Percentiles rank a stretch among this genome's conserved stretches.
These are phyloP conservation scores for Byssoonygena ceratinophila DNA, from an alignment of 2,329 filamentous ascomycete species.

Conservation along the genomic window DNA sequence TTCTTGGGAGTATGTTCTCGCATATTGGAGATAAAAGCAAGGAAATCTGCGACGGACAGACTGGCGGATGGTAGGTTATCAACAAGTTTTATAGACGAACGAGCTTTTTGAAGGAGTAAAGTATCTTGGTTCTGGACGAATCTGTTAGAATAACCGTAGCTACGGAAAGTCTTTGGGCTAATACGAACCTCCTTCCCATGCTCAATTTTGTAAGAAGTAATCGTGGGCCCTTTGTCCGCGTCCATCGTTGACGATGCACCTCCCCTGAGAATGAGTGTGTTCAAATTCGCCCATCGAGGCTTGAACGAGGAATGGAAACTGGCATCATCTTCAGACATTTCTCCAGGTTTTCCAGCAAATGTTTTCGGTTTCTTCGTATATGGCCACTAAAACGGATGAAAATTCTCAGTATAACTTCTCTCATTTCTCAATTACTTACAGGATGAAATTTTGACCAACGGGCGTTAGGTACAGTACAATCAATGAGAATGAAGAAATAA, in stretches of 20 bases:
- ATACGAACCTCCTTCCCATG: constrained; percentile 13
- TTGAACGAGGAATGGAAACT: constrained; percentile 64
- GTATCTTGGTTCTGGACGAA: constrained; percentile 22
- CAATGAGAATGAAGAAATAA: too few relatives aligned
- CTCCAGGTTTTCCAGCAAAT: constrained; percentile 49
- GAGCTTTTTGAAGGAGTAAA: constrained; percentile 28
- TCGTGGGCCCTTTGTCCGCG: not conserved
- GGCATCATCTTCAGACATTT: constrained; percentile 54
- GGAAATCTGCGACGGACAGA: constrained; percentile 27
- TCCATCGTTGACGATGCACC: not conserved
- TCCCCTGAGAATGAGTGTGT: constrained; percentile 54
- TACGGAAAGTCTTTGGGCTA: not conserved
- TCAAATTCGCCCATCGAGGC: constrained; percentile 66
- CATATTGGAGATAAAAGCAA: constrained; percentile 25
- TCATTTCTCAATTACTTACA: constrained; percentile 26
- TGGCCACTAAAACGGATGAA: constrained; percentile 57
- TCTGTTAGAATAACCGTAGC: constrained; percentile 4
- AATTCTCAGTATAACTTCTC: constrained; percentile 33
- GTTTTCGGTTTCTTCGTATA: constrained; percentile 70
- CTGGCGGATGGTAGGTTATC: constrained; percentile 50
- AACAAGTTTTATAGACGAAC: constrained; percentile 39
- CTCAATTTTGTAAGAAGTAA: constrained; percentile 8
- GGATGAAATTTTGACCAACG: not conserved
- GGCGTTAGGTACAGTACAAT: constrained; percentile 22
- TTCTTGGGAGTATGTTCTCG: constrained; percentile 22